Evolutionary conservation across 768 basidiomycete genomes (phyloP).

Genomic region (Candolleomyces efflorescens): DNA sequence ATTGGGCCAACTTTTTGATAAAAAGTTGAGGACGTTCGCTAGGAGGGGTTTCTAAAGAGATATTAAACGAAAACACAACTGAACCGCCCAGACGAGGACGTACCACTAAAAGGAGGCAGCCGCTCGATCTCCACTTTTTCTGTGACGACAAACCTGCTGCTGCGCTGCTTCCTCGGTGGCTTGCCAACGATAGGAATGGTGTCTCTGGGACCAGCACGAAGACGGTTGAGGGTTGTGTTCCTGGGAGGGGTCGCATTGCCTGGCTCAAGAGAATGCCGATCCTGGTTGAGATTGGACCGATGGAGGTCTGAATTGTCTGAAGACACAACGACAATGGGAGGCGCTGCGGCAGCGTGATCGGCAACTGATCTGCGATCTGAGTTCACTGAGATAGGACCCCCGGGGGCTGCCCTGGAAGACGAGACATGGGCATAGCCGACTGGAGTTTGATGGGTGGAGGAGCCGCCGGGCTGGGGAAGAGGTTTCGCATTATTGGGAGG

Average conservation of each 20-base stretch:
- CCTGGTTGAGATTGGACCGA: conserved; percentile 34
- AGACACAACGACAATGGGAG: conserved; percentile 86
- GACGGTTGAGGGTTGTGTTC: conserved; percentile 63
- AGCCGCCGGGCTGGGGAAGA: conserved; percentile 47
- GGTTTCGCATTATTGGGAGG: conserved; percentile 65
- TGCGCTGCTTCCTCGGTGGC: conserved; percentile 95
- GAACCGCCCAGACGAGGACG: conserved; percentile 21
- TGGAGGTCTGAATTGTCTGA: conserved; percentile 55
- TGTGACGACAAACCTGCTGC: conserved; percentile 92
- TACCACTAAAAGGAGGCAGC: conserved; percentile 86
- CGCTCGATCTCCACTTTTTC: conserved; percentile 97
- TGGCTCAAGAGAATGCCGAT: conserved; percentile 42
- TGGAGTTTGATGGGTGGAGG: conserved; percentile 26
- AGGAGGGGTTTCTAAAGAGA: conserved; percentile 72
- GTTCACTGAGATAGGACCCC: conserved; percentile 1
- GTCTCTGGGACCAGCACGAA: conserved; percentile 85
- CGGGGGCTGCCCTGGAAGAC: conserved; percentile 22
- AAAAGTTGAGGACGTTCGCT: conserved; percentile 89
- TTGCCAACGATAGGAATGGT: conserved; percentile 96
- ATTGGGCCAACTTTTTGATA: conserved; percentile 92
- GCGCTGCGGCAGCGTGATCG: conserved; percentile 50
- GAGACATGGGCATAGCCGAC: conserved; percentile 38
- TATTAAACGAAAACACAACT: background rate
- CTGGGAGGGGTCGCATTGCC: conserved; percentile 62
- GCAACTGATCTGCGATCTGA: conserved; percentile 57